Evolutionary conservation across 805 yeast genomes (phyloP), one percentile per base, ranked within the genome.

Genomic region (Candida manassasensis): DNA sequence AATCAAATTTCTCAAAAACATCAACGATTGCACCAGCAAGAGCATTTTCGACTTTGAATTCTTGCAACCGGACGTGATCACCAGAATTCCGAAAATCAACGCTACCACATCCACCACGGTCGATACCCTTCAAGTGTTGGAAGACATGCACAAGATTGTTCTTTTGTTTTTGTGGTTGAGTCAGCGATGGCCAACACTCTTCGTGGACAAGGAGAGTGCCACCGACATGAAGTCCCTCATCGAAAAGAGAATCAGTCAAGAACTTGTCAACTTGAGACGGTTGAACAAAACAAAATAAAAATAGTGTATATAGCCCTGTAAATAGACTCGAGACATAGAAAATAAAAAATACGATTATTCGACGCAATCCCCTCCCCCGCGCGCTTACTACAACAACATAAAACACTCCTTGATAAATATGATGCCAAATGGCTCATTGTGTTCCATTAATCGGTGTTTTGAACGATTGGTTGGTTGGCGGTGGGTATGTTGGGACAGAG

Each of bases 131-230:
- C 51, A 51, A 16, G 32, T 53, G 21, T 59, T 80, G 14, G 97
- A 88, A 52, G 69, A 71, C 4, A 61, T 82, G 39, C 95, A 88
- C 59, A 77, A 77, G 44, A 61, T 75, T 29, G 69, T 85, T 12
- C 71, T 79, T 45, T 59, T 84, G 5, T 90, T 77, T 51, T 63
- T 86, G 52, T 90, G 98, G 98, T 66, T 90, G 42, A 72, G 84
- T 36, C 89, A 85, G 54, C 67, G 97, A 49, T 90, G 82, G 66
- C 95, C 97, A 1, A 77, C 81, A 19, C 70, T 77, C 34, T 85
- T 88, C 47, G 74, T 83, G 12, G 96, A 87, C 55, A 67, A 77
- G 11, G 84, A 80, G 39, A 73, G 86, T 31, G 95, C 95, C 0
- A 54, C 58, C 16, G 84, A 83, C 37, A 57, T 86, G 47, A 84